phyloP scores from a whole-genome alignment of 345 rosid species.

The Eucalyptus brandiana region DNA sequence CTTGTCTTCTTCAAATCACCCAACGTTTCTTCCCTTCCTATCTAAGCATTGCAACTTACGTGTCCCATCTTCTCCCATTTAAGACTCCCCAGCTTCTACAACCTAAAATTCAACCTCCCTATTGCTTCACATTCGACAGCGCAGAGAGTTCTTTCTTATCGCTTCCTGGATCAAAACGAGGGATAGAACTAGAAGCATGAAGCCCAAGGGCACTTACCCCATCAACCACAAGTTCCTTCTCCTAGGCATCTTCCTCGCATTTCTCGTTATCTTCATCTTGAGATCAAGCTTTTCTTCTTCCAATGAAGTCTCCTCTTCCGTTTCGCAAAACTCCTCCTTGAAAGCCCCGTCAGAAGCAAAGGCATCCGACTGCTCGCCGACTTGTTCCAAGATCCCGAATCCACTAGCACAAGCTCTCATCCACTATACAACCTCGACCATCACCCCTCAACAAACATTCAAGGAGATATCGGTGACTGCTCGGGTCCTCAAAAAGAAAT shows the following conservation, averaged over 20 bases:
- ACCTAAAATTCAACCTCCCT: neutral
- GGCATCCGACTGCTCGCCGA: conserved; percentile 10
- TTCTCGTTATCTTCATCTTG: conserved; percentile 42
- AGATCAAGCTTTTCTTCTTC: conserved; percentile 44
- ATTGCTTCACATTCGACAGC: neutral
- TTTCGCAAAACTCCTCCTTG: neutral
- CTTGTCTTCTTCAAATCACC: conserved; percentile 31
- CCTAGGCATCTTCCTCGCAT: conserved; percentile 41
- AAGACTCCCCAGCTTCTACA: neutral
- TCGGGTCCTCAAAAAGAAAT: conserved; percentile 39
- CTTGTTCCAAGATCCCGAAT: conserved; percentile 47
- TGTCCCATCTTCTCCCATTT: neutral
- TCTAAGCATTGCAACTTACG: conserved; percentile 24
- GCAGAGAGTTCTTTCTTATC: neutral
- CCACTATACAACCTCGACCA: conserved; percentile 71
- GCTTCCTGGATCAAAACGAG: neutral
- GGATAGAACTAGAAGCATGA: conserved; percentile 20
- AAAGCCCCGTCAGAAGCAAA: neutral
- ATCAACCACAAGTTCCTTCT: conserved; percentile 49
- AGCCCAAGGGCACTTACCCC: conserved; percentile 44
- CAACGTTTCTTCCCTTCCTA: conserved; percentile 27
- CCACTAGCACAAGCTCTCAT: conserved; percentile 57
- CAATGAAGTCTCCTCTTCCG: neutral
- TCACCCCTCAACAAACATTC: conserved; percentile 80
- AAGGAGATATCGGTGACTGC: conserved; percentile 61